Base-by-base conservation (phyloP, 139 green algal genomes). In the Auxenochlorella pyrenoidosa region DNA sequence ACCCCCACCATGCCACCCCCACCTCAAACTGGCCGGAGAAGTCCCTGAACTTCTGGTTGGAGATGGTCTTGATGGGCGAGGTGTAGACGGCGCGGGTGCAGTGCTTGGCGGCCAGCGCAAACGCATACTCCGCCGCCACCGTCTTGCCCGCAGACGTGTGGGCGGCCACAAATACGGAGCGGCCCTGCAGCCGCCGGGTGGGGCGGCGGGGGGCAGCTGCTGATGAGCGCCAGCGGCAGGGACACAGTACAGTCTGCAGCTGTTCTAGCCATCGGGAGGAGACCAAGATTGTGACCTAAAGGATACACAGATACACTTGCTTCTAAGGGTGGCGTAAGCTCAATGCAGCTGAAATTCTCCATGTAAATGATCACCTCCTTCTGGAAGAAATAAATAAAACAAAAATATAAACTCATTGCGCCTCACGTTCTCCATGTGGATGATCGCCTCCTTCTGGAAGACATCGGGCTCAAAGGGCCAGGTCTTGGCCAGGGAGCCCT, bases 21-120 rank as follows among this genome's bases (percentile, higher is more conserved):
- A 96, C 95, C 87, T 98, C 96, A 88, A 98, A 98, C 79, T 96
- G 93, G 26, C 75, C 65, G 65, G 71, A 92, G 88, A 99, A 98
- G 91, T 99, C 97, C 0, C 97, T 82, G 91, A 99, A 99, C 92
- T 99, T 99, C 88, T 99, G 97, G 91, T 99, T 99, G 87, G 89
- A 96, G 92, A 99, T 99, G 86, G 97, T 99, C 91, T 99, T 99
- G 92, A 99, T 99, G 86, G 97, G 97, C 0, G 93, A 96, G 63
- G 96, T 99, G 93, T 98, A 99, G n/a, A 99, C 92, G 19, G 95
- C 94, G 10, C 95, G 89, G 0, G 93, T 97, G 89, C 93, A 95
- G 92, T 98, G 94, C 68, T 84, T 86, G 13, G 87, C 93, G 13
- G 96, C 95, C 72, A 99, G 93, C 40, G 97, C 97, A 78, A 99